Conservation (phyloP, 2,329 filamentous ascomycete genomes). For the Gliomastix tumulicola region DNA sequence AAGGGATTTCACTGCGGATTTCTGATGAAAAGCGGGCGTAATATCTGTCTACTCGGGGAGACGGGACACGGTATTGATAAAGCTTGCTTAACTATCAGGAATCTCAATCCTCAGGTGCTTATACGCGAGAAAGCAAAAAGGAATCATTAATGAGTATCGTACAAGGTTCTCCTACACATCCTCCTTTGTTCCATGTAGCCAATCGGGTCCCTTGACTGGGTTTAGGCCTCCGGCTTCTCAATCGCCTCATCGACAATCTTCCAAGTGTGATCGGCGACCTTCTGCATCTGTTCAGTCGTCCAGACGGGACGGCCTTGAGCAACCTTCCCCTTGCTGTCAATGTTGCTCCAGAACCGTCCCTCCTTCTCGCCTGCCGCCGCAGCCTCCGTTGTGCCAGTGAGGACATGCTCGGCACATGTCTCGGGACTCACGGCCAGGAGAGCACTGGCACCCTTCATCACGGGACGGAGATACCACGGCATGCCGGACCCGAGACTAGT, state of each 20-base stretch:
- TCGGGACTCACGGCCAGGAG: slow-evolving; percentile 16
- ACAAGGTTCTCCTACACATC: no score
- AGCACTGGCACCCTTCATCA: slow-evolving; percentile 4
- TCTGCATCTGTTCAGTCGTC: slow-evolving; percentile 16
- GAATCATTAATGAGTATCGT: no score
- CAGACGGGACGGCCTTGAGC: slow-evolving; percentile 17
- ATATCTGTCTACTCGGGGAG: no score
- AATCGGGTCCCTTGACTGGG: no score
- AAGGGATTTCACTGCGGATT: no score
- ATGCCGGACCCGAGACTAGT: slow-evolving; percentile 19
- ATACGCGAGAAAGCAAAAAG: no score
- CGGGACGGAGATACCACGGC: slow-evolving; percentile 18
- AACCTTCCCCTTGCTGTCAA: slow-evolving; percentile 17
- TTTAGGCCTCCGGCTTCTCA: no score
- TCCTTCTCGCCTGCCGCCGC: slow-evolving; percentile 8
- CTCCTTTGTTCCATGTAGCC: no score
- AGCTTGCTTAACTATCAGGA: no score
- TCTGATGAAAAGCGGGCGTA: no score
- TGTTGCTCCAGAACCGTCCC: slow-evolving; percentile 15
- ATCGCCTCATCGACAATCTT: slow-evolving; percentile 13
- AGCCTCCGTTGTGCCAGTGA: slow-evolving; percentile 11
- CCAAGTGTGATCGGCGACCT: slow-evolving; percentile 22
- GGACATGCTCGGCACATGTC: slow-evolving; percentile 16
- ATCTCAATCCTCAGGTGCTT: no score
- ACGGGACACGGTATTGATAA: no score